Conservation (phyloP, 495 filamentous ascomycete species). For the Amphirosellinia nigrospora region DNA sequence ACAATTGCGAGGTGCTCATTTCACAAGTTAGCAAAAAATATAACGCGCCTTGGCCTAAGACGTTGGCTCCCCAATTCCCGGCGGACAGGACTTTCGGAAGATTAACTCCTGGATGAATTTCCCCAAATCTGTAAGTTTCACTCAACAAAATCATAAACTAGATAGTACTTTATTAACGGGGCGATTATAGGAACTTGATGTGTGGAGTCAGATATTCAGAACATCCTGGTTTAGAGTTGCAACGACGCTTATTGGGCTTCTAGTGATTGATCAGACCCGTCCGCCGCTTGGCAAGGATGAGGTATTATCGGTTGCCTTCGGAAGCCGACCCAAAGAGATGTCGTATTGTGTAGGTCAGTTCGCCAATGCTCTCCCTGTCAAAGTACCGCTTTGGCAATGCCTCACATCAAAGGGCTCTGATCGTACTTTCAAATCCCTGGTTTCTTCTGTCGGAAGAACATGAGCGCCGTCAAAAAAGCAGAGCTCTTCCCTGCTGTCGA, state of each 20-base stretch:
- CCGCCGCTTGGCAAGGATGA: neutral
- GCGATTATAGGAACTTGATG: neutral
- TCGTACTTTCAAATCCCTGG: neutral
- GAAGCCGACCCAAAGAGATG: neutral
- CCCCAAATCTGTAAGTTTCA: neutral
- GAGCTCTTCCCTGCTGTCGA: constrained; percentile 1
- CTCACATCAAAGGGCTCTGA: neutral
- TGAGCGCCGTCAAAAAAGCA: neutral
- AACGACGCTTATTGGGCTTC: neutral
- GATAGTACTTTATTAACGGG: neutral
- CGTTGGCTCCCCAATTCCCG: neutral
- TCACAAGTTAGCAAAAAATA: neutral
- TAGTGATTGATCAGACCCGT: neutral
- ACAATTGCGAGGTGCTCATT: neutral
- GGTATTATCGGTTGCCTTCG: neutral
- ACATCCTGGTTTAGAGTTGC: constrained; percentile 8
- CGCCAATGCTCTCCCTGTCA: constrained; percentile 4
- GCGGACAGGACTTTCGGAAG: neutral
- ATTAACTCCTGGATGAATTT: neutral
- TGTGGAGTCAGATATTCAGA: neutral
- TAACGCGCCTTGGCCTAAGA: constrained; percentile 3
- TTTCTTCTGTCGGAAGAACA: neutral
- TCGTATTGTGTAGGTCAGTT: neutral
- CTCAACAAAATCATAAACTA: neutral
- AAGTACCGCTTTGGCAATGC: neutral